phyloP scores from a whole-genome alignment of 164 flowering plant species.

The Berberis vulgaris region DNA sequence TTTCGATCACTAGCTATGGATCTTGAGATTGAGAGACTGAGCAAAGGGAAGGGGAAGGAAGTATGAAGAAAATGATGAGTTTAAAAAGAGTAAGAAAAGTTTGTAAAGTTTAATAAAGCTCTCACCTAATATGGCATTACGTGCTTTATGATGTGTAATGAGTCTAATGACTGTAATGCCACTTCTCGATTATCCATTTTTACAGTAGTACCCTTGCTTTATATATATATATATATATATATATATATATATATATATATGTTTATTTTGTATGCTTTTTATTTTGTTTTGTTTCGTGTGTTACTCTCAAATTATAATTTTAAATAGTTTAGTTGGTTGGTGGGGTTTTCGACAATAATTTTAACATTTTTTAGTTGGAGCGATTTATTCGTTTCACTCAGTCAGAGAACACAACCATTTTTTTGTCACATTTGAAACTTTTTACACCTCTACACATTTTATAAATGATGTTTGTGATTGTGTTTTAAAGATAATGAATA shows the following conservation, averaged over 20 bases:
- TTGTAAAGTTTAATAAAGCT: background rate
- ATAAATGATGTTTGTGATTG: too few species aligned
- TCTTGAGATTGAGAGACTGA: background rate
- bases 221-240: background rate
- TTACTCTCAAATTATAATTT: background rate
- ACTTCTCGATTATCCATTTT: background rate
- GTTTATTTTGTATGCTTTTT: background rate
- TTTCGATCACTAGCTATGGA: background rate
- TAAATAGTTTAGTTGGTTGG: background rate
- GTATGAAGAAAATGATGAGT: background rate
- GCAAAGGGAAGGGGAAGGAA: background rate
- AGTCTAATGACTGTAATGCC: conserved; percentile 1
- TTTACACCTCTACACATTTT: too few species aligned
- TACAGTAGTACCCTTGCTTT: background rate
- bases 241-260: background rate
- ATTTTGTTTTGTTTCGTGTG: background rate
- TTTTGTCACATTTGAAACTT: too few species aligned
- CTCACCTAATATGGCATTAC: conserved; percentile 2
- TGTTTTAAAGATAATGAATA: too few species aligned
- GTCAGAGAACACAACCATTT: too few species aligned
- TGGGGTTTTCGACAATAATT: too few species aligned
- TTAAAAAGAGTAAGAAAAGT: too few species aligned
- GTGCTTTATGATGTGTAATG: conserved; percentile 1
- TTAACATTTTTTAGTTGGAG: too few species aligned
- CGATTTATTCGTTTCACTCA: too few species aligned